These are phyloP conservation scores for Corylus avellana DNA, from an alignment of 306 rosid species.

Conservation along the genomic window DNA sequence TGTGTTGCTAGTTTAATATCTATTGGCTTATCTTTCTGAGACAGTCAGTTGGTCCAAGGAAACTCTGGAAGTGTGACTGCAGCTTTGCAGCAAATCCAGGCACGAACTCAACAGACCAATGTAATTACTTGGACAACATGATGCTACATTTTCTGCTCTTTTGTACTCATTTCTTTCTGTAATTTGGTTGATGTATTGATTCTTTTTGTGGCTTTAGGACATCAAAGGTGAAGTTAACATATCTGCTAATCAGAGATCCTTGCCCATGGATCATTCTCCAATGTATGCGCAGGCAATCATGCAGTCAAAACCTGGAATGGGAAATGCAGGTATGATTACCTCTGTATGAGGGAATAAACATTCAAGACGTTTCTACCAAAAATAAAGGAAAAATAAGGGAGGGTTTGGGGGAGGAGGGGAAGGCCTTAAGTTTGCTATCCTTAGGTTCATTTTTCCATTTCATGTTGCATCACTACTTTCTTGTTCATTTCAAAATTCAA, in stretches of 20 bases:
- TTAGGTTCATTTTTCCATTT: neutral
- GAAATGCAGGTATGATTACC: constrained; percentile 60
- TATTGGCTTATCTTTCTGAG: constrained; percentile 28
- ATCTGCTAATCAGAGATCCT: constrained; percentile 70
- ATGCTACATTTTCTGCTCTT: constrained; percentile 17
- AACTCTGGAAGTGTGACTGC: constrained; percentile 72
- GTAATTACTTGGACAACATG: constrained; percentile 39
- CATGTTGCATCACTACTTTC: neutral
- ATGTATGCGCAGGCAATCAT: constrained; percentile 77
- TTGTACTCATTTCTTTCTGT: constrained; percentile 21
- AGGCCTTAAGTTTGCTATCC: neutral
- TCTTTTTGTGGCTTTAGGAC: constrained; percentile 43
- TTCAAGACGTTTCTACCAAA: neutral
- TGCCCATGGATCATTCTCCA: constrained; percentile 84
- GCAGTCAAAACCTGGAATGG: constrained; percentile 85
- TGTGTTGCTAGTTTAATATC: constrained; percentile 19
- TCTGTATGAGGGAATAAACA: neutral
- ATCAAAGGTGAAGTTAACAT: constrained; percentile 73
- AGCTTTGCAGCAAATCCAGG: constrained; percentile 90
- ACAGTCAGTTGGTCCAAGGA: constrained; percentile 91
- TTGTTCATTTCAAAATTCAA: neutral
- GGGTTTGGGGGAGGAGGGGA: neutral
- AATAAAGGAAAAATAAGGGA: neutral
- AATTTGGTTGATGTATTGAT: constrained; percentile 19
- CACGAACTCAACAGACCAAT: constrained; percentile 65